phyloP scores from a whole-genome alignment of 768 basidiomycete species.

The Leccinum uliginosum region DNA sequence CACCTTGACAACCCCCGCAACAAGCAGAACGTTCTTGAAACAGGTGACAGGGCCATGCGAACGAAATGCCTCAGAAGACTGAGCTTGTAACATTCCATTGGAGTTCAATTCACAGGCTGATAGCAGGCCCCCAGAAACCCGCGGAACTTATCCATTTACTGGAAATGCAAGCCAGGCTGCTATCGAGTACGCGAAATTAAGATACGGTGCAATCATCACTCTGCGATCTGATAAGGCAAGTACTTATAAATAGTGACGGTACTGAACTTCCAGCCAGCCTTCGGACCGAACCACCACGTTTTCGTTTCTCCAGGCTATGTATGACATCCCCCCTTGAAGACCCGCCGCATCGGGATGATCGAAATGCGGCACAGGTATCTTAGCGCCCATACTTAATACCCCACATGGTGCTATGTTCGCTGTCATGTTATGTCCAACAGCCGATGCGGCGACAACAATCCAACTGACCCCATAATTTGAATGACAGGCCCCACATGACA shows the following conservation, averaged over 20 bases:
- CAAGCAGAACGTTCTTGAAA: constrained; percentile 3
- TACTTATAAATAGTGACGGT: background rate
- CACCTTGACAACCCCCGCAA: background rate
- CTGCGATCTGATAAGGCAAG: background rate
- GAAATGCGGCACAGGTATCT: background rate
- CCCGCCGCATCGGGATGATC: background rate
- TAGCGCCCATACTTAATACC: background rate
- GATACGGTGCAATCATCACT: background rate
- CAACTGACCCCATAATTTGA: background rate
- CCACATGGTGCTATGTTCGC: background rate
- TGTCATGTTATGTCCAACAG: background rate
- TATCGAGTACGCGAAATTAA: background rate
- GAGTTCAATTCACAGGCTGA: background rate
- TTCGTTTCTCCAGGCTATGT: background rate
- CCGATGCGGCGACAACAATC: background rate
- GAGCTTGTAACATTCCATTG: background rate
- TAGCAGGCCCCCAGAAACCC: background rate
- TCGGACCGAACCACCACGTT: background rate
- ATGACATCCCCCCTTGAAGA: background rate
- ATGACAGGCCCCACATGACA: background rate
- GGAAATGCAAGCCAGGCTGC: background rate
- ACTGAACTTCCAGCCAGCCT: background rate
- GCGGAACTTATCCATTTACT: background rate
- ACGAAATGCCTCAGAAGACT: too few relatives aligned
- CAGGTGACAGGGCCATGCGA: background rate